phyloP scores from a whole-genome alignment of 2,329 filamentous ascomycete species.

The Raffaelea ambrosiae region DNA sequence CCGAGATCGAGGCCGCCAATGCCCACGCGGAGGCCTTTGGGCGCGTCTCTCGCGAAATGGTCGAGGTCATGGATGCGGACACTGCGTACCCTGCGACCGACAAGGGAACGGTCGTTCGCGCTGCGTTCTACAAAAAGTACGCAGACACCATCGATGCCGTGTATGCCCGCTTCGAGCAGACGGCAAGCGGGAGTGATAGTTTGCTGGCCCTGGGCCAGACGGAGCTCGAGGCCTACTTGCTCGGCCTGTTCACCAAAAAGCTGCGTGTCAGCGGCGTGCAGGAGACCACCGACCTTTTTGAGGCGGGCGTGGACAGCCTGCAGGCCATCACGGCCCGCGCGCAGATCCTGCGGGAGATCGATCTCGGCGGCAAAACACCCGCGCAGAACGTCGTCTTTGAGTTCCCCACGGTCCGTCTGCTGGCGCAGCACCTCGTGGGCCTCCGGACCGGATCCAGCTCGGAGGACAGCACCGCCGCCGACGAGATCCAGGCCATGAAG shows the following conservation, averaged over 20 bases:
- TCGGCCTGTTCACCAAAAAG: constrained; percentile 15
- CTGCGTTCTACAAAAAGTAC: constrained; percentile 28
- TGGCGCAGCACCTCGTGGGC: constrained; percentile 15
- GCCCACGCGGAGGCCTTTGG: constrained; percentile 30
- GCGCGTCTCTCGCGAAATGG: constrained; percentile 32
- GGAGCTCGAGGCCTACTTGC: constrained; percentile 24
- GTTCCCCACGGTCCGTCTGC: constrained; percentile 23
- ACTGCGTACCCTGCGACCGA: constrained; percentile 31
- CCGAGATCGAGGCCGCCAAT: constrained; percentile 28
- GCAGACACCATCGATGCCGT: constrained; percentile 22
- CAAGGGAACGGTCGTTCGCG: constrained; percentile 36
- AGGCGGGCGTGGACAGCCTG: constrained; percentile 35
- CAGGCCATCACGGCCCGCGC: constrained; percentile 35
- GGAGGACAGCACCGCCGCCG: not conserved
- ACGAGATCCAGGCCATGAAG: constrained; percentile 24
- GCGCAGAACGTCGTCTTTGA: constrained; percentile 33
- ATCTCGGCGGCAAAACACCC: constrained; percentile 22
- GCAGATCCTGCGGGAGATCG: constrained; percentile 28
- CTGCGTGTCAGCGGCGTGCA: constrained; percentile 23
- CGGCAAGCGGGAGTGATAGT: not conserved
- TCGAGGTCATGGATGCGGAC: constrained; percentile 22
- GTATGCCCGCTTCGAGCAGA: constrained; percentile 16
- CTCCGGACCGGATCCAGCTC: constrained; percentile 12
- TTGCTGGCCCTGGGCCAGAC: not conserved
- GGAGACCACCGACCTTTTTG: constrained; percentile 30